Evolutionary conservation across 179 eudicot species (phyloP), one percentile per base, ranked within the genome.

Genomic region (Silene vulgaris): DNA sequence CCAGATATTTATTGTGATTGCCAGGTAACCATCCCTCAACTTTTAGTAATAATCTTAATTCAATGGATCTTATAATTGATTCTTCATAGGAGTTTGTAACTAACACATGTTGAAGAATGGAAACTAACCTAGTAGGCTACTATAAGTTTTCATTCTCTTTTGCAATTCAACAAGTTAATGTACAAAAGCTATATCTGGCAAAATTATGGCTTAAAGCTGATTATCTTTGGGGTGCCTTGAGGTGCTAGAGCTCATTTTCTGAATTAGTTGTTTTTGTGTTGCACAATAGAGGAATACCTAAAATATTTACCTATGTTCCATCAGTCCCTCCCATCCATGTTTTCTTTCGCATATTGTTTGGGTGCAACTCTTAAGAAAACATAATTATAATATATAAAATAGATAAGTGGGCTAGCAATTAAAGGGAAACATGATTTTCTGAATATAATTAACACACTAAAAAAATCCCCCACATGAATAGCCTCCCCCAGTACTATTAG

Each of bases 1-100:
- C 76, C 87, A 95, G 99, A 70, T 95, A 80, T 86, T 88, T 83
- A 96, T 95, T 78, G 88, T 84, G 66, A 76, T 95, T 72, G 91
- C 99, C 79, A 95, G 99, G 99, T 95, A 89, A 80, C 35, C 32
- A 0, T 19, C 71, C 67, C 61, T 65, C 32, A 9, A 35, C 21
- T 30, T 72, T 35, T 72, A 32, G 26, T 71, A 48, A 43, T 61
- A 20, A n/a, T 7, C 0, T 6, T 8, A 62, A 6, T 29, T 52
- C 57, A 65, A 3, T 65, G 45, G 32, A 50, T 23, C 26, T 48
- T 72, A 35, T 54, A 19, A 13, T 75, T 80, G 65, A 60, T 37
- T 61, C 21, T 75, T 72, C 26, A 40, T 43, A 40, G 40, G 40
- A 0, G 5, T 45, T 61, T 67, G 40, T 67, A 68, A 16, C 61